Evolutionary conservation across 169 alveolate species (phyloP), one percentile per base, ranked within the genome.

Genomic region (Plasmodium relictum): DNA sequence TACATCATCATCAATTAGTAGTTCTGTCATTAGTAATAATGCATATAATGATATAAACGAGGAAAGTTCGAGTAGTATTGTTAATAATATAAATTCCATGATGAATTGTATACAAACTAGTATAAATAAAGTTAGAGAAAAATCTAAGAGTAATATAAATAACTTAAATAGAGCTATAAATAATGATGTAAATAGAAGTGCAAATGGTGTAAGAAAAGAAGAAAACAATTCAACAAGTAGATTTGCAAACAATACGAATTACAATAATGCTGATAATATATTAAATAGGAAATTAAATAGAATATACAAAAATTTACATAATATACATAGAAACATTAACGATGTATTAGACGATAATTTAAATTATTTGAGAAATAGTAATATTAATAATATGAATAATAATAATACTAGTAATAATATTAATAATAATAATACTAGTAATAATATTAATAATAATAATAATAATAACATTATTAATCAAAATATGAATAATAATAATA

Each of bases 311-410:
- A 44, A 50, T 24, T 62, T 50, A 24, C 42, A 62, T 76, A 39
- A 76, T 76, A 54, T 65, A 69, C 18, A 76, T 48, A 76, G 62
- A 76, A 76, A 63, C 48, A 76, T 62, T n/a, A 62, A 76, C 10
- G 22, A 37, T 45, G 69, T 42, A 62, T 48, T 76, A 48, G 76
- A 63, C 61, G 20, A 76, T 14, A 37, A 20, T 26, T 14, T 39
- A 24, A 14, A 39, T 58, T 58, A 48, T 48, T 41, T 16, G n/a
- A 73, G 48, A 56, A 59, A 56, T 12, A 52, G 16, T 44, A 76
- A 48, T 76, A 58, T 37, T 63, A 62, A 63, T 62, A 50, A 39
- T 54, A 61, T 42, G 12, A 41, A 22, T 26, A 18, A 16, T 20
- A 45, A 56, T 37, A 42, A 16, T 16, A 58, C 3, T 39, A n/a